Percentiles rank a stretch among this genome's conserved stretches.
Conservation (phyloP, 768 basidiomycete genomes). For the Royoungia palumana region DNA sequence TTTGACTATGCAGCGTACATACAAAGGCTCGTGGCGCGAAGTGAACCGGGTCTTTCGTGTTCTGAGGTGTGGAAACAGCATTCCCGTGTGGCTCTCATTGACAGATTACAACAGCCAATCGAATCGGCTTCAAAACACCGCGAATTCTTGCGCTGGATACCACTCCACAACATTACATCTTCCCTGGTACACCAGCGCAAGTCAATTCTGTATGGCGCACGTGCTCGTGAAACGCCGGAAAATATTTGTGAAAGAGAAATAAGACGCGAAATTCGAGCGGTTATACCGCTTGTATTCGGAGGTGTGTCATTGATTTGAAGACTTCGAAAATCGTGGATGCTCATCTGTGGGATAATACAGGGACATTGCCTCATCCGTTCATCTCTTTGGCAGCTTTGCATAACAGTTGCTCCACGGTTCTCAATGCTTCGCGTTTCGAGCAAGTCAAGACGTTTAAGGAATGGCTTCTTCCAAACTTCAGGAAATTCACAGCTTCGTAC, state of each 20-base stretch:
- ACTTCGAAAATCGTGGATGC: neutral
- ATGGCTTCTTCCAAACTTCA: conserved; percentile 73
- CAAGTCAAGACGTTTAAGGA: conserved; percentile 66
- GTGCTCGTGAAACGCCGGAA: conserved; percentile 68
- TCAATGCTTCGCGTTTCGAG: conserved; percentile 64
- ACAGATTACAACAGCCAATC: conserved; percentile 4
- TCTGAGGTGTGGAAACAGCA: conserved; percentile 41
- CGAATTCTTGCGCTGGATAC: conserved; percentile 68
- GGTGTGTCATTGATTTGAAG: conserved; percentile 34
- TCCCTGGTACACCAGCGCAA: conserved; percentile 68
- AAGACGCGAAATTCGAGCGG: conserved; percentile 60
- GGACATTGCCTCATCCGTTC: conserved; percentile 22
- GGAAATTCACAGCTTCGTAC: conserved; percentile 51
- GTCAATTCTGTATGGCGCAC: conserved; percentile 63
- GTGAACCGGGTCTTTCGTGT: conserved; percentile 58
- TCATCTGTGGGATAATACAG: conserved; percentile 29
- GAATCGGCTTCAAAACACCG: conserved; percentile 56
- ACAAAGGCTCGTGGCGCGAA: conserved; percentile 76
- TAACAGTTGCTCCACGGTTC: conserved; percentile 42
- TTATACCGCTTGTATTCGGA: conserved; percentile 67
- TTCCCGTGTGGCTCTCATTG: neutral
- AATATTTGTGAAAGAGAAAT: conserved; percentile 68
- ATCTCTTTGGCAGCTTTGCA: conserved; percentile 40
- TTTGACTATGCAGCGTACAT: conserved; percentile 77
- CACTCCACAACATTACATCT: conserved; percentile 55